phyloP scores from a whole-genome alignment of 2,329 filamentous ascomycete species.

The Trichothecium sympodiale region DNA sequence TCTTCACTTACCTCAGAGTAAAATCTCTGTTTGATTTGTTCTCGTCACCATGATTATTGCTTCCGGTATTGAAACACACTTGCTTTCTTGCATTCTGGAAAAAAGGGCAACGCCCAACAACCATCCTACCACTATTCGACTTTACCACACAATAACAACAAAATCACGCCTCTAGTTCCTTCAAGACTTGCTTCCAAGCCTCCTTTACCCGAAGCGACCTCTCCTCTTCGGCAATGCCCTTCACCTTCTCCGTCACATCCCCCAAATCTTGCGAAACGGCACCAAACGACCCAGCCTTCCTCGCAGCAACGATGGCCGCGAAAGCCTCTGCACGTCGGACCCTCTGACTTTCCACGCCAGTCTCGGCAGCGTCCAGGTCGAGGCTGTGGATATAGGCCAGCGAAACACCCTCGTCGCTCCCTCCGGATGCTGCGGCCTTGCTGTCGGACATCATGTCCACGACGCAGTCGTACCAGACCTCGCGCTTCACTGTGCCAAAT shows the following conservation, averaged over 20 bases:
- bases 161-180: conserved; percentile 1
- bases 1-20: too few relatives aligned
- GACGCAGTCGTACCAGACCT: conserved; percentile 41
- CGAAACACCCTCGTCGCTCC: conserved; percentile 12
- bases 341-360: conserved; percentile 41
- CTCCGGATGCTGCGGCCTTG: conserved; percentile 8
- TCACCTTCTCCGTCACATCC: conserved; percentile 21
- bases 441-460: conserved; percentile 35
- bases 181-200: conserved; percentile 20
- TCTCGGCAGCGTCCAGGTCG: conserved; percentile 32
- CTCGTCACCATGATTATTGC: too few relatives aligned
- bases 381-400: conserved; percentile 34
- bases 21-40: too few relatives aligned
- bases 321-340: conserved; percentile 34
- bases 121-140: too few relatives aligned
- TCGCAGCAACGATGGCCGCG: conserved; percentile 27
- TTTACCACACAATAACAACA: too few relatives aligned
- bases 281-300: conserved; percentile 31
- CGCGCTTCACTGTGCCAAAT: conserved; percentile 32
- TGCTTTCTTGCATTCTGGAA: too few relatives aligned
- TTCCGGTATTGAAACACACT: too few relatives aligned
- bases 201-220: conserved; percentile 34
- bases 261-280: conserved; percentile 11
- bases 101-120: too few relatives aligned
- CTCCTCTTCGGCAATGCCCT: conserved; percentile 25